Evolutionary conservation across 108 stramenopile species (phyloP), one percentile per base, ranked within the genome.

Genomic region (Mediolabrus comicus): DNA sequence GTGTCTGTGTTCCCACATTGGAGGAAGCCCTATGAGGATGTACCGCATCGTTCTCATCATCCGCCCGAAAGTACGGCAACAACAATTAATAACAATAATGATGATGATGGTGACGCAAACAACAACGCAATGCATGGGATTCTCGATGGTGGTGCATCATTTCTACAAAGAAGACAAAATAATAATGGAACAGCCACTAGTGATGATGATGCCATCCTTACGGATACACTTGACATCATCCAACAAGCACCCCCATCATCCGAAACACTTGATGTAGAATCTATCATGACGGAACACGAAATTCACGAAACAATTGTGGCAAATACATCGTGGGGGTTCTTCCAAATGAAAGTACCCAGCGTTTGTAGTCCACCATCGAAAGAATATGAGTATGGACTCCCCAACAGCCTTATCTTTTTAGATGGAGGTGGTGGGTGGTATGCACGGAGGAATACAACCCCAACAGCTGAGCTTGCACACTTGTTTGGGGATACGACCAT

Each of bases 391-490:
- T 78, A 66, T 25, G 65, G 70, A 19, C 53, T 78, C 53, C 70
- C 69, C 17, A 66, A 66, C 69, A 78, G 66, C 49, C 61, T 78
- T 14, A 66, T 78, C 28, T 78, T 78, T 67, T 36, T 78, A 38
- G 70, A 78, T 54, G 77, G 70, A 25, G 77, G 70, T 25, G 77
- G 77, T 9, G 77, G 77, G 55, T 78, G 69, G 77, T 71, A 78
- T 60, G 69, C 77, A 24, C 51, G 69, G 16, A 51, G 62, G 32
- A 76, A 65, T 52, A 39, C 62, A 31, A 72, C 72, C n/a, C 72
- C 62, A 53, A 38, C 61, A 26, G 36, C 64, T 6, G 52, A 64
- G 12, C 31, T 28, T 35, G 62, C 53, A 41, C 64, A 39, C 25
- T 10, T 53, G 28, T 59, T 61, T 53, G 52, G 52, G 34, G 49